Evolutionary conservation across 352 stramenopile species (phyloP), one percentile per base, ranked within the genome.

Genomic region (Globisporangium camurandrum): DNA sequence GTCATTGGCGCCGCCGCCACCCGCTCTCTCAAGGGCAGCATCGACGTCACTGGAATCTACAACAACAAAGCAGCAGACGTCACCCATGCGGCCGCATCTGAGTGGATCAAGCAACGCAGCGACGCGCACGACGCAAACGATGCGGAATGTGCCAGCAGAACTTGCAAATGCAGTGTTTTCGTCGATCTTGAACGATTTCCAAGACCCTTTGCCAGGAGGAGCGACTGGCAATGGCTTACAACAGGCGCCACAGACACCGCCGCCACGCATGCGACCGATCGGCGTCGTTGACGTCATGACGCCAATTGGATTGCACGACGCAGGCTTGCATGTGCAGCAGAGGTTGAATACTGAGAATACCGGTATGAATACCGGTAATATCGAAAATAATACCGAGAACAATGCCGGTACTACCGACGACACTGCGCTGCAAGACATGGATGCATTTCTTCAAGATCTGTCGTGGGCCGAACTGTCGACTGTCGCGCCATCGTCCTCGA

Each of bases 391-490:
- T n/a, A n/a, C n/a, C n/a, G n/a, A n/a, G n/a, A n/a, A n/a, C n/a
- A n/a, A n/a, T n/a, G n/a, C n/a, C n/a, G n/a, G 55, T 31, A 45
- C 46, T 7, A 36, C 10, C n/a, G 31, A 47, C 24, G 49, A 56
- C 23, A 60, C 70, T 19, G 64, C 58, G 17, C 75, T 77, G 42
- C 60, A 80, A 47, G 69, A 77, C 56, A 77, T 80, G 67, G 67
- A 81, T 45, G 70, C 73, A 41, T 77, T 77, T 27, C 47, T 78
- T 0, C 53, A 78, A 51, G 66, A 75, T 17, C 42, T 78, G 2
- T 74, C 67, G 34, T 51, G 40, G 43, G 27, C 43, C 26, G 40
- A 49, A 31, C 51, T 57, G 22, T 30, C 50, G 9, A 43, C 22
- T 17, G 37, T 51, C 19, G 27, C 8, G 23, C 17, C 23, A 42